Base-by-base conservation (phyloP, 2,329 filamentous ascomycete species). In the Talaromyces sp. region DNA sequence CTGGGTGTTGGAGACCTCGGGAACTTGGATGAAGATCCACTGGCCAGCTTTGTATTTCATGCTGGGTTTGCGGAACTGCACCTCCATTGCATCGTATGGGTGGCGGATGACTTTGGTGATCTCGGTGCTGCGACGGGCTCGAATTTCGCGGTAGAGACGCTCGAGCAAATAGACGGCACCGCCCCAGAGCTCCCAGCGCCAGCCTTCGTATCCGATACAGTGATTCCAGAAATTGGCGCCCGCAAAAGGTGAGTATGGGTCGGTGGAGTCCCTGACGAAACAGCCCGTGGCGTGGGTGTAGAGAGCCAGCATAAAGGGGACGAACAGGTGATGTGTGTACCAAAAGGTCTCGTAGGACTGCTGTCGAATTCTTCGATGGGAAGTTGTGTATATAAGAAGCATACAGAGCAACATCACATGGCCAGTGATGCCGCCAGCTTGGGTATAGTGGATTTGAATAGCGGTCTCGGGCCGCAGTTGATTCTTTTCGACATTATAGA, bases 381-480 rank as follows among this genome's bases (percentile, higher is more conserved):
- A 89, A 0, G 93, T 97, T 1, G 95, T 99, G 78, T 96, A 99
- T 83, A 99, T 99, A 64, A 99, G 79, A 64, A 99, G 80, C 95
- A 99, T 99, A 83, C 93, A 98, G n/a, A 99, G 82, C 27, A 98
- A 84, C 95, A 99, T 99, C 64, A 97, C 84, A 76, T 99, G 95
- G 7, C 95, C 95, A 2, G 95, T 99, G 64, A 98, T 89, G 63
- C 95, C 95, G 69, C 91, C 93, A 55, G 92, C 85, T 72, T 96
- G 85, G 1, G 86, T 84, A 74, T 96, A 99, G 76, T 98, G 95
- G 65, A 98, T 96, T 71, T 98, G 83, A 7, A 98, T 77, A 3
- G 95, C 95, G 3, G 86, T 86, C 53, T 90, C 84, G 2, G 89
- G 88, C 57, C 95, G 88, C 58, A 97, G 84, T 73, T 97, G 91